A percentile compares a stretch with the other conserved stretches of the same genome.
These are phyloP conservation scores for Phytophthora multivora DNA, from an alignment of 352 stramenopile species.

Conservation along the genomic window DNA sequence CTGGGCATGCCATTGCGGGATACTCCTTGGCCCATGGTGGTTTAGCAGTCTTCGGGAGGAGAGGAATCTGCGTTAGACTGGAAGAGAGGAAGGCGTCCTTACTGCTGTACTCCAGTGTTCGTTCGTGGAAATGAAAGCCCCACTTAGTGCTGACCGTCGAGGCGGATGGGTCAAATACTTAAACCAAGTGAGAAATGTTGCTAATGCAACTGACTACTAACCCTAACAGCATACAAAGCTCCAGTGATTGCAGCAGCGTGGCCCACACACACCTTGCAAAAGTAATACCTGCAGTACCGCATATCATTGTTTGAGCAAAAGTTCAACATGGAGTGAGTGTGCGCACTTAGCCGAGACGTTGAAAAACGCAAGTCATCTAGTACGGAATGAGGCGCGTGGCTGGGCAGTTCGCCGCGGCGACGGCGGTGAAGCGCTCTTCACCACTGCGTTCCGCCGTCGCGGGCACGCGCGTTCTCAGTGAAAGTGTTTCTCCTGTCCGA, in stretches of 20 bases:
- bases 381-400: slow-evolving; percentile 24
- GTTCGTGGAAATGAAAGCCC: slow-evolving; percentile 28
- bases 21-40: slow-evolving; percentile 62
- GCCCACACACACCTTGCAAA: slow-evolving; percentile 8
- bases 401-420: neutral
- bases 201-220: slow-evolving; percentile 39
- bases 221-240: slow-evolving; percentile 11
- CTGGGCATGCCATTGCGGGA: slow-evolving; percentile 64
- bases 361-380: slow-evolving; percentile 20
- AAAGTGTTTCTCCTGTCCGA: neutral
- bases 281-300: slow-evolving; percentile 3
- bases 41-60: neutral
- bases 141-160: slow-evolving; percentile 15
- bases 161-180: slow-evolving; percentile 16
- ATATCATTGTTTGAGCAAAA: neutral
- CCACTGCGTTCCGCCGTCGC: neutral
- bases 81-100: too few relatives aligned
- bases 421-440: neutral
- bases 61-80: too few relatives aligned
- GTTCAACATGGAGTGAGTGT: slow-evolving; percentile 25
- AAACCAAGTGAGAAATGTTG: slow-evolving; percentile 32
- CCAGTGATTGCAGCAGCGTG: slow-evolving; percentile 6
- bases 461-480: neutral
- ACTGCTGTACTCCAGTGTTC: slow-evolving; percentile 5
- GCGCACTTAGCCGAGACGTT: slow-evolving; percentile 22